Evolutionary conservation across 148 eudicot species (phyloP), one percentile per base, ranked within the genome.

Genomic region (Rhododendron vialii): DNA sequence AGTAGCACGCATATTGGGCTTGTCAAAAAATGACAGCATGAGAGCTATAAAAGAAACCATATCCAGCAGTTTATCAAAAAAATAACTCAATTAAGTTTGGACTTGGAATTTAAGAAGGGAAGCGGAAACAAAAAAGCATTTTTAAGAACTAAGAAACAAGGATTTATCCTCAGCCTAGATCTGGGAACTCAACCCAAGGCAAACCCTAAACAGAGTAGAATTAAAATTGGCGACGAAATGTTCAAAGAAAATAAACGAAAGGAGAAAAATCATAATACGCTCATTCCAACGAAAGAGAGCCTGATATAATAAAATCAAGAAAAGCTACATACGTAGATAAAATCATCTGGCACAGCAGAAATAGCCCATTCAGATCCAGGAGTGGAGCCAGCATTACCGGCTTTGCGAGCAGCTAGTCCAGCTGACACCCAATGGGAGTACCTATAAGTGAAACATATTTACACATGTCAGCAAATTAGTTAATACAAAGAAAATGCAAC

Each of bases 311-410:
- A 14, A 71, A 50, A 55, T n/a, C 67, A 14, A 63, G 28, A 87
- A 79, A 55, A 18, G 77, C 69, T 61, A 75, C 95, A 69, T 92
- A 97, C 98, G 86, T 92, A 93, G 28, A 95, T 85, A 38, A 97
- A 90, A 89, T 95, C 98, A 85, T 97, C 99, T 9, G 94, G 91
- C 47, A 84, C 87, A 86, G 98, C 94, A 89, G 98, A 88, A 65
- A 92, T 83, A n/a, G 99, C 98, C 99, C 99, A 95, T 79, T 94
- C 98, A 82, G 91, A 91, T 83, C 95, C 96, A 83, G 90, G 87
- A 41, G 67, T 93, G 79, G 92, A 88, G 85, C 89, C 89, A 36
- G 87, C 87, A 88, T 88, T 84, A 88, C 92, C 93, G 78, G 91
- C 82, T 90, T 91, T 90, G 85, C 95, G 92, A 92, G 94, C 96